A percentile compares a stretch with the other conserved stretches of the same genome.
These are phyloP conservation scores for Stagonosporopsis cucurbitacearum DNA, from an alignment of 2,329 filamentous ascomycete species.

Conservation along the genomic window DNA sequence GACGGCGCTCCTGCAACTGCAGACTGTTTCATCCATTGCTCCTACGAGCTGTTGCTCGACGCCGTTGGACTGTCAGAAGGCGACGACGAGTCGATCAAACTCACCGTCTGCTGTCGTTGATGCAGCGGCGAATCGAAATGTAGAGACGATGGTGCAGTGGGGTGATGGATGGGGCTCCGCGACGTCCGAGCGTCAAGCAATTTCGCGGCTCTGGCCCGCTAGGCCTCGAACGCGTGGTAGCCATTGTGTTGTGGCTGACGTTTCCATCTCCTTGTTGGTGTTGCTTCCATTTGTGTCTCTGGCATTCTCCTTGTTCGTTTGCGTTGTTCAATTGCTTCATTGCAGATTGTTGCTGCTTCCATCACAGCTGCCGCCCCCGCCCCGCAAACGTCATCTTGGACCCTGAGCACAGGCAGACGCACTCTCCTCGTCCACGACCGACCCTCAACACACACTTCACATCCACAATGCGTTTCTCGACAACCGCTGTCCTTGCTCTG, in stretches of 20 bases:
- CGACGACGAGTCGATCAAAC: constrained; percentile 1
- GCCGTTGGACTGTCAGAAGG: not conserved
- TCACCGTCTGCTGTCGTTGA: not conserved
- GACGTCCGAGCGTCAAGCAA: constrained; percentile 21
- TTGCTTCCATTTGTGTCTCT: constrained; percentile 4
- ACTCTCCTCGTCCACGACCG: constrained; percentile 4
- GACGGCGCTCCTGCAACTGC: not conserved
- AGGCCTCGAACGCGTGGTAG: constrained; percentile 18
- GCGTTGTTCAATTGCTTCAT: constrained; percentile 3
- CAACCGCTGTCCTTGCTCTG: constrained; percentile 58
- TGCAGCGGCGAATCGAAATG: constrained; percentile 13
- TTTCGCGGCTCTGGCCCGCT: constrained; percentile 21
- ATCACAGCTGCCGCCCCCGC: constrained; percentile 21
- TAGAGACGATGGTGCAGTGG: constrained; percentile 11
- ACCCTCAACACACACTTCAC: constrained; percentile 14
- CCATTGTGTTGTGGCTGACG: constrained; percentile 24
- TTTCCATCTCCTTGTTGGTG: constrained; percentile 14
- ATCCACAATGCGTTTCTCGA: constrained; percentile 60
- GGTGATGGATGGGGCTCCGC: constrained; percentile 19
- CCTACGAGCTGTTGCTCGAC: not conserved
- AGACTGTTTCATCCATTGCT: not conserved
- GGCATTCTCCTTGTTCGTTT: constrained; percentile 5
- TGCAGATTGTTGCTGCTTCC: constrained; percentile 19
- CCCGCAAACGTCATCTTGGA: constrained; percentile 32
- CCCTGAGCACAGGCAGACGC: constrained; percentile 27